Evolutionary conservation across 306 rosid species (phyloP), one percentile per base, ranked within the genome.

Genomic region (Trifolium pratense): DNA sequence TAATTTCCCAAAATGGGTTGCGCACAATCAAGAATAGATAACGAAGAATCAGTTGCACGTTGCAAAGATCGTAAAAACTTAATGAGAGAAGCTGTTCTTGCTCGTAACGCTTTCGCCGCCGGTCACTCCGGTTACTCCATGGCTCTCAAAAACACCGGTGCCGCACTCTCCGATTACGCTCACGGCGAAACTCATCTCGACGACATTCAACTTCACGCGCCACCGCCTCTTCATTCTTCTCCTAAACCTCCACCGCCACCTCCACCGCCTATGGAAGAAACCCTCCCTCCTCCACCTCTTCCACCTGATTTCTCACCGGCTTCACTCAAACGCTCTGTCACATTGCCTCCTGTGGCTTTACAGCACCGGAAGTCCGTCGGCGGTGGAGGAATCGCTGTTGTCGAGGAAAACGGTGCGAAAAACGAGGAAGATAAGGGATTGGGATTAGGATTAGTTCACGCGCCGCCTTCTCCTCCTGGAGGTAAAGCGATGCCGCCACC

Each of bases 61-160:
- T 92, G 97, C 56, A 92, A 92, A 77, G 97, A 90, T 0, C 89
- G 96, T 1, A 85, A 73, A 42, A 86, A 76, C 31, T 39, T 90
- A 3, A 92, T 92, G 91, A 84, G 84, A 46, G 92, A 87, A 1
- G 97, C 96, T 0, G 96, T 90, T 26, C 80, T 66, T 11, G 92
- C 97, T 39, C 81, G 97, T 1, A 92, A 90, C 49, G 96, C 92
- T 78, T 92, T 92, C 64, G 91, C 97, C 52, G 81, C 97, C 9
- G 94, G 88, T 34, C 96, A 92, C 40, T 90, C 94, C 48, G 97
- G 91, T 52, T 92, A 89, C 62, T 65, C 88, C 23, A 68, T 87
- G 68, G 84, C 91, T 3, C 77, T 92, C 58, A 92, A 92, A 66
- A 87, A 88, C 82, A 85, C 96, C 66, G 97, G 97, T 29, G 96